Evolutionary conservation across 441 rosid species (phyloP).

Genomic region (Codiaeum variegatum): DNA sequence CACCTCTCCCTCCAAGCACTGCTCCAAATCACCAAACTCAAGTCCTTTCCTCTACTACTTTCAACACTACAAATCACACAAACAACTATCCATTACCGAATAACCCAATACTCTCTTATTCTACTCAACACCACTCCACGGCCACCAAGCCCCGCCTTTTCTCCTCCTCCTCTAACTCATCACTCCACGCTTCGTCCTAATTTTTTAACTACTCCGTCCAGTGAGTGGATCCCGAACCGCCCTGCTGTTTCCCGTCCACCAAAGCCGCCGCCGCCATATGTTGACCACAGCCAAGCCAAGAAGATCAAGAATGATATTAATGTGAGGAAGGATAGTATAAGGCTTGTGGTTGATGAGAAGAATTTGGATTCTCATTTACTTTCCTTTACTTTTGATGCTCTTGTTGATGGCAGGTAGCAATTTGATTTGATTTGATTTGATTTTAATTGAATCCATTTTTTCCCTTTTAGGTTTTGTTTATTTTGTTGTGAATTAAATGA

Average conservation of each 20-base stretch:
- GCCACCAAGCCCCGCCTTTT: slow-evolving; percentile 1
- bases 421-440: neutral
- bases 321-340: slow-evolving; percentile 54
- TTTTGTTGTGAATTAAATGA: neutral
- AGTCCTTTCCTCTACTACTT: slow-evolving; percentile 6
- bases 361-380: slow-evolving; percentile 53
- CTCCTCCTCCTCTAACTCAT: slow-evolving; percentile 2
- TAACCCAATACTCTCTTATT: neutral
- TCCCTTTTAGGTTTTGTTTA: neutral
- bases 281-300: slow-evolving; percentile 68
- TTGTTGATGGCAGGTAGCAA: slow-evolving; percentile 71
- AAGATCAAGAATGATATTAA: slow-evolving; percentile 75
- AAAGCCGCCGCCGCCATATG: slow-evolving; percentile 38
- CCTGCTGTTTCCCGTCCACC: neutral
- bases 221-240: slow-evolving; percentile 10
- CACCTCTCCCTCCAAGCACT: neutral
- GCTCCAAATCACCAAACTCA: slow-evolving; percentile 2
- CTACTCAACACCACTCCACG: neutral
- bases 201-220: neutral
- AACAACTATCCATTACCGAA: neutral
- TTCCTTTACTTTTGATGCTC: slow-evolving; percentile 76
- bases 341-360: slow-evolving; percentile 50
- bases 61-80: too few relatives aligned
- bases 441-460: neutral
- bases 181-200: slow-evolving; percentile 3